These are phyloP conservation scores for Digitaria exilis DNA, from an alignment of 202 grass and related monocot genomes.

Conservation along the genomic window DNA sequence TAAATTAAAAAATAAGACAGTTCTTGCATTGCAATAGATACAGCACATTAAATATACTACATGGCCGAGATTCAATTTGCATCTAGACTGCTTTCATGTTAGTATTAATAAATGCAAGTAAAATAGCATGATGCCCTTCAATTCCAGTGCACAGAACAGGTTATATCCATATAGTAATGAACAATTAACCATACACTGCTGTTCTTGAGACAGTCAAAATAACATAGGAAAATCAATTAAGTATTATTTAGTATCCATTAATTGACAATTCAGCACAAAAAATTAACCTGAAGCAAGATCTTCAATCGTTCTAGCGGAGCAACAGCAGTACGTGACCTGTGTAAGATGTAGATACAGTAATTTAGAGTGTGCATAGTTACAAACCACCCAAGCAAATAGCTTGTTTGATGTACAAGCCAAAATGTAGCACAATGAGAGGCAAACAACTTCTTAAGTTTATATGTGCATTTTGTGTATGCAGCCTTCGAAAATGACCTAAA, in stretches of 20 bases:
- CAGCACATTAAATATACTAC: neutral
- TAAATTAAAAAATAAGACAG: neutral
- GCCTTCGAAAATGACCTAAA: neutral
- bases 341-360: conserved; percentile 19
- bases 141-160: neutral
- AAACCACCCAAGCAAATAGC: neutral
- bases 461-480: neutral
- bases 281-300: conserved; percentile 89
- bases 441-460: neutral
- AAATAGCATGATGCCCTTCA: neutral
- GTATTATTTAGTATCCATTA: neutral
- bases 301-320: conserved; percentile 96
- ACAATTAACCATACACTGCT: neutral
- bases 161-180: neutral
- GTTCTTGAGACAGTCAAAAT: neutral
- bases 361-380: neutral
- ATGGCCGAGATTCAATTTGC: neutral
- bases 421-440: neutral
- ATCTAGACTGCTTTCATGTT: neutral
- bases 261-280: neutral
- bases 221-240: neutral
- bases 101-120: neutral
- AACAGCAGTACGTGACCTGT: conserved; percentile 98
- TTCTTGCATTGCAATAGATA: neutral
- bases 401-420: neutral